These are phyloP conservation scores for Parietaria judaica DNA, from an alignment of 306 rosid genomes.

Conservation along the genomic window DNA sequence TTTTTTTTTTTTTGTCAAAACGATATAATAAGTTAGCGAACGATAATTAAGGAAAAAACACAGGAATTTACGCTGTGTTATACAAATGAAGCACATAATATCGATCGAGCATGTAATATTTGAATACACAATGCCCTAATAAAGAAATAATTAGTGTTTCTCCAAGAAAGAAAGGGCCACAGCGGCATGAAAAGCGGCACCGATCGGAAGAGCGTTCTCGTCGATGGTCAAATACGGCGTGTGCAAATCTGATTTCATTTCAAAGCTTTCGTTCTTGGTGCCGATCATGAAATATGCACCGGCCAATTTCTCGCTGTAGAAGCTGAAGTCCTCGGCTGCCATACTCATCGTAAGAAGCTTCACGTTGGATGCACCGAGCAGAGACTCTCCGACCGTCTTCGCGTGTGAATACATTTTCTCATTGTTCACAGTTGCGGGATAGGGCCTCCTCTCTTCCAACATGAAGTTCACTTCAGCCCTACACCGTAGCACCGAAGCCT, in stretches of 20 bases:
- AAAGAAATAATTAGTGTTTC: no score
- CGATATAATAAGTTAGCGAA: no score
- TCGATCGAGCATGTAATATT: no score
- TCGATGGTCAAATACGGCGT: conserved; percentile 41
- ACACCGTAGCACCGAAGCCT: conserved; percentile 35
- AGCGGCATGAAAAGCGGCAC: conserved; percentile 47
- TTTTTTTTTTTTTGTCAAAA: no score
- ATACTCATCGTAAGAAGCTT: conserved; percentile 25
- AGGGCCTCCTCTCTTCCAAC: conserved; percentile 30
- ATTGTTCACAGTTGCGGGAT: conserved; percentile 39
- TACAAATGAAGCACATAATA: no score
- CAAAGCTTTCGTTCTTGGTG: conserved; percentile 23
- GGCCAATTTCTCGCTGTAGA: conserved; percentile 33
- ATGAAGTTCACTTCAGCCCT: conserved; percentile 37
- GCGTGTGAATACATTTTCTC: conserved; percentile 32
- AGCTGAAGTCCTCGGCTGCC: conserved; percentile 53
- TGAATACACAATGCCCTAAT: no score
- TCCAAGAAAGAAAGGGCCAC: conserved; percentile 31
- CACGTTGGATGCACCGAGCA: conserved; percentile 37
- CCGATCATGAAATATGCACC: conserved; percentile 32
- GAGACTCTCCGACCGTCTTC: conserved; percentile 33
- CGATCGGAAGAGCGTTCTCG: conserved; percentile 42
- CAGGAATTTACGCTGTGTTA: no score
- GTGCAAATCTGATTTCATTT: conserved; percentile 25
- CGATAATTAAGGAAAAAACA: no score